Evolutionary conservation across 345 rosid genomes (phyloP).

Genomic region (Sonneratia alba): DNA sequence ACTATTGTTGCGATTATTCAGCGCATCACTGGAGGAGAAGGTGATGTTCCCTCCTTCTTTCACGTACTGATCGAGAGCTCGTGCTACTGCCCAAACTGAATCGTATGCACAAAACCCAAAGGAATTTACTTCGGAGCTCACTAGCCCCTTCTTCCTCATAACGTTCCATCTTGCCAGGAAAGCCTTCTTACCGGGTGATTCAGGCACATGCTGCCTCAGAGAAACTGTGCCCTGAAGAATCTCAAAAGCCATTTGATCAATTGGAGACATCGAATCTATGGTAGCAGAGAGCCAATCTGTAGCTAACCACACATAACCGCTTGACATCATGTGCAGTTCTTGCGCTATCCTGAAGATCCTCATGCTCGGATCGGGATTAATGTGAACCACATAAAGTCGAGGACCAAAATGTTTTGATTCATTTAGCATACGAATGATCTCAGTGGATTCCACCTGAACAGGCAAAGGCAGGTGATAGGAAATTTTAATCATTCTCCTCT

Average conservation of each 20-base stretch:
- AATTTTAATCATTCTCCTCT: conserved; percentile 34
- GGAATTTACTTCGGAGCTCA: conserved; percentile 35
- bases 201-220: conserved; percentile 61
- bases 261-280: conserved; percentile 44
- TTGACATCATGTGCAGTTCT: conserved; percentile 64
- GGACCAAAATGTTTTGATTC: conserved; percentile 45
- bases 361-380: conserved; percentile 53
- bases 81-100: conserved; percentile 74
- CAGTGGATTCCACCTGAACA: conserved; percentile 25
- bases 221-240: conserved; percentile 55
- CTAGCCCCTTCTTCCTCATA: conserved; percentile 37
- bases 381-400: conserved; percentile 72
- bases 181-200: conserved; percentile 34
- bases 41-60: conserved; percentile 40
- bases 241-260: conserved; percentile 18
- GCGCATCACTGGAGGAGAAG: conserved; percentile 38
- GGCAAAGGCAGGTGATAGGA: conserved; percentile 48
- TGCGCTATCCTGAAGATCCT: conserved; percentile 46
- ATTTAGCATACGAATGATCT: conserved; percentile 31
- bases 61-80: conserved; percentile 40
- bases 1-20: conserved; percentile 19
- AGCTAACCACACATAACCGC: conserved; percentile 64
- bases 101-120: conserved; percentile 79
- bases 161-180: conserved; percentile 40
- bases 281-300: conserved; percentile 89